phyloP scores from a whole-genome alignment of 352 stramenopile species.

The Phytopythium sindhum region DNA sequence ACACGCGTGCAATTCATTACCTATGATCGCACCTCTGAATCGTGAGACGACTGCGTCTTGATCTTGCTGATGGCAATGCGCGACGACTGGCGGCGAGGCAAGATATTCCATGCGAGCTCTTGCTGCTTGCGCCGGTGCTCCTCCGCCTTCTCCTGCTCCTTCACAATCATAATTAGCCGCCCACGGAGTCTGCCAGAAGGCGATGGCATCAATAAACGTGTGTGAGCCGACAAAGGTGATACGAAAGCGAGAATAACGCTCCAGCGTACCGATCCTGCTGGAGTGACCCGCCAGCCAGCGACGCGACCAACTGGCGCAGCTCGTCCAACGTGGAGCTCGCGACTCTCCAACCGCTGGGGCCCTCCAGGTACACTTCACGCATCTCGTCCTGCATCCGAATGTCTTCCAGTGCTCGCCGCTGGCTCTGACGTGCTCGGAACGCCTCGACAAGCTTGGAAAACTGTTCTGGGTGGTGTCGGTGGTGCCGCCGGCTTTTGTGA shows the following conservation, averaged over 20 bases:
- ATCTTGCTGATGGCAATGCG: slow-evolving; percentile 79
- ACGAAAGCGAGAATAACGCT: neutral
- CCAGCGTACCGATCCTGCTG: slow-evolving; percentile 57
- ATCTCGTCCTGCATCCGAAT: slow-evolving; percentile 37
- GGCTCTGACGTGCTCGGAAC: slow-evolving; percentile 52
- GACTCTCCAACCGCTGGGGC: slow-evolving; percentile 61
- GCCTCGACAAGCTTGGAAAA: slow-evolving; percentile 60
- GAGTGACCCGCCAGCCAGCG: slow-evolving; percentile 58
- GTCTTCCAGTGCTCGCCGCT: slow-evolving; percentile 58
- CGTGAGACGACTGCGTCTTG: slow-evolving; percentile 53
- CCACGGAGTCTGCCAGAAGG: slow-evolving; percentile 40
- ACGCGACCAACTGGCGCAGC: slow-evolving; percentile 48
- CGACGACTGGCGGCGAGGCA: slow-evolving; percentile 80
- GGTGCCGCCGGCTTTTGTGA: slow-evolving; percentile 53
- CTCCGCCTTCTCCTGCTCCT: slow-evolving; percentile 70
- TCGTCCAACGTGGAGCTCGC: slow-evolving; percentile 67
- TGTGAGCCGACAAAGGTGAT: neutral
- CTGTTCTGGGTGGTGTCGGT: slow-evolving; percentile 58
- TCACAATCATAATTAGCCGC: slow-evolving; percentile 74
- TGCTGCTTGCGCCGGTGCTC: slow-evolving; percentile 62
- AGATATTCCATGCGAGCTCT: slow-evolving; percentile 68
- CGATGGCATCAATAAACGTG: neutral
- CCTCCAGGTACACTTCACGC: slow-evolving; percentile 33
- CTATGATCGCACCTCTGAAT: slow-evolving; percentile 33
- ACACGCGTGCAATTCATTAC: neutral